phyloP scores from a whole-genome alignment of 2,329 filamentous ascomycete species.

The Lachnellula subtilissima region DNA sequence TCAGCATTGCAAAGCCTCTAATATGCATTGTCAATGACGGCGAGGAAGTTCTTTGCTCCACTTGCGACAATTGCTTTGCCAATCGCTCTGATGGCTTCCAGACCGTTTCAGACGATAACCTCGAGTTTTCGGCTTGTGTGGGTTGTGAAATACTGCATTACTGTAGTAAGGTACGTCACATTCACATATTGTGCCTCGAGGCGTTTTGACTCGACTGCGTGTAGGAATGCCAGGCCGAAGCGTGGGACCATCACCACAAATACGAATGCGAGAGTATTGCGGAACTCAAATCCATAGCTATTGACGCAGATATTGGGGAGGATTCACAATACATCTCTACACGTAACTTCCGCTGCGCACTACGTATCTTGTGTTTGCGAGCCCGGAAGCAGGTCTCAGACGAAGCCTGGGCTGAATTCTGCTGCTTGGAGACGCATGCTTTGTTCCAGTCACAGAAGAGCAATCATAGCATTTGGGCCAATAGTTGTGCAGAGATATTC shows the following conservation, averaged over 20 bases:
- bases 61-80: background rate
- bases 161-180: background rate
- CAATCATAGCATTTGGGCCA: background rate
- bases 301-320: background rate
- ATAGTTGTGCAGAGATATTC: background rate
- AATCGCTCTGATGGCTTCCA: background rate
- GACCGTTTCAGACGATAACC: background rate
- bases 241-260: background rate
- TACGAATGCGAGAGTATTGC: background rate
- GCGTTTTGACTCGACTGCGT: too few species aligned
- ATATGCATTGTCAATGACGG: constrained; percentile 2
- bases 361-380: background rate
- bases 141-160: background rate
- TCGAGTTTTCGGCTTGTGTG: background rate
- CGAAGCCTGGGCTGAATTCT: background rate
- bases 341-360: background rate
- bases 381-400: background rate
- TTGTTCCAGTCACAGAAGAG: background rate
- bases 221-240: background rate
- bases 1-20: background rate
- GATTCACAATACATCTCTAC: background rate
- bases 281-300: background rate
- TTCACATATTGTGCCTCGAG: too few species aligned
- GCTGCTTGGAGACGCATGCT: background rate
- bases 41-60: background rate